Conservation (phyloP, 306 rosid genomes). For the Rosa rugosa region DNA sequence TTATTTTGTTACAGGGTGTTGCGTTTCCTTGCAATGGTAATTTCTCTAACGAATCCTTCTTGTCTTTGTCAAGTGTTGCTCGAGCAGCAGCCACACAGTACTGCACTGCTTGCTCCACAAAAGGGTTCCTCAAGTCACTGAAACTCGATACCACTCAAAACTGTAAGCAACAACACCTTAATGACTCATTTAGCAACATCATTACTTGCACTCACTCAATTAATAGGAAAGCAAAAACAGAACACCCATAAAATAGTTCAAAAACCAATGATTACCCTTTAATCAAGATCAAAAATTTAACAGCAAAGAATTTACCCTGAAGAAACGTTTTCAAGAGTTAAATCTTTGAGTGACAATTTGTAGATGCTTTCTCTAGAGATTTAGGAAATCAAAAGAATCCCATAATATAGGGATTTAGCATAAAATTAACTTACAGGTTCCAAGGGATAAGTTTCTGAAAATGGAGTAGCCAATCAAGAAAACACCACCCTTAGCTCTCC, state of each 20-base stretch:
- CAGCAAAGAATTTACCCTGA: conserved; percentile 46
- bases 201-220: neutral
- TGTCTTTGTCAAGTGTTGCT: conserved; percentile 57
- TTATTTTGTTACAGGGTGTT: neutral
- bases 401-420: too few species aligned
- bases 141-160: conserved; percentile 31
- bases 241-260: neutral
- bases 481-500: too few species aligned
- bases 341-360: conserved; percentile 62
- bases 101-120: conserved; percentile 90
- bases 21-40: conserved; percentile 62
- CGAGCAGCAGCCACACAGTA: conserved; percentile 84
- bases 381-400: too few species aligned
- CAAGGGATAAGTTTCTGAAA: too few species aligned
- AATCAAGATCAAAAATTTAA: neutral
- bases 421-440: too few species aligned
- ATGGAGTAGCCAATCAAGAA: too few species aligned
- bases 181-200: conserved; percentile 7
- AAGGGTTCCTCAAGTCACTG: conserved; percentile 83
- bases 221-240: neutral
- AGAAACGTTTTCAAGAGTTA: conserved; percentile 53
- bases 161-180: conserved; percentile 12
- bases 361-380: conserved; percentile 68
- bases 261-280: neutral
- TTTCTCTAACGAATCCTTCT: conserved; percentile 57